Evolutionary conservation across 352 stramenopile species (phyloP), one percentile per base, ranked within the genome.

Genomic region (Pythium aquatile): DNA sequence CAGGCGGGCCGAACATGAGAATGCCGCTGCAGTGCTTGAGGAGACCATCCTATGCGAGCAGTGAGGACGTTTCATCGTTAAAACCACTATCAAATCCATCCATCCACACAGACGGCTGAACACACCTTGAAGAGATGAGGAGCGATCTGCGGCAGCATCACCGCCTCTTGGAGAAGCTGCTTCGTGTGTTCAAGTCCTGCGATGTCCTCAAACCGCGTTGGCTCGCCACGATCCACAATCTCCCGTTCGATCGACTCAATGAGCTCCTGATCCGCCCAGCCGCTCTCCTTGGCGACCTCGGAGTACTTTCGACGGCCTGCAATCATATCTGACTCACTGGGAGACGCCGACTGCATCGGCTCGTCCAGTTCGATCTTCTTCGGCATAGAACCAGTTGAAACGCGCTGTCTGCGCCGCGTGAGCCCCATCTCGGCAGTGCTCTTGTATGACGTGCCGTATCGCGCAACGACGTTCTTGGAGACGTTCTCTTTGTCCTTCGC

Each of bases 231-330:
- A 61, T 95, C 83, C 3, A 95, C 85, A 46, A 95, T 94, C 58
- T 95, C 87, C n/a, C 85, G 77, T 55, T 95, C 87, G 47, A 95
- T 94, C 55, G 79, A 82, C 72, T 94, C 83, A 54, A 95, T 92
- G 28, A 95, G 81, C 53, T 95, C 83, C 57, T 91, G 65, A 48
- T 95, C 85, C 1, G 78, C 81, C 82, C 75, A 90, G 8, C 75
- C 83, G 28, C 86, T 78, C 28, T 95, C 85, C 49, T 76, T 83
- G 1, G 83, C 87, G 5, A 95, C 29, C 5, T 95, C 86, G 3
- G 80, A 90, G 72, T 94, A 93, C 59, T 91, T 92, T 16, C 77
- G 61, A 68, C 87, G 88, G 10, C 75, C 78, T 17, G 66, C 68
- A 58, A 82, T 83, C 29, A 58, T 74, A 16, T 76, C 70, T n/a